phyloP scores from a whole-genome alignment of 805 yeast genomes.

The Yamadazyma paraphyllophila region DNA sequence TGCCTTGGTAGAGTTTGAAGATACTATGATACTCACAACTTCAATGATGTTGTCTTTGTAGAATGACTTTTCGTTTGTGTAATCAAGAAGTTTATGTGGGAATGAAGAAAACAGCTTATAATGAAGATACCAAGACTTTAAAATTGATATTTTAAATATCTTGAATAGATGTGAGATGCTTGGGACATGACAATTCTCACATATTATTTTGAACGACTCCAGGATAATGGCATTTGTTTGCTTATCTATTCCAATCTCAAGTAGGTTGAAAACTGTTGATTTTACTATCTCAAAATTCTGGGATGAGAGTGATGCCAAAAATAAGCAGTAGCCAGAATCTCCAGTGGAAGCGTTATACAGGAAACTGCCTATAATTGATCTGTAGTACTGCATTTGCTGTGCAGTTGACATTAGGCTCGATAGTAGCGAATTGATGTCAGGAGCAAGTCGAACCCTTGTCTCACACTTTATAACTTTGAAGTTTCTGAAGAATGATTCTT shows the following conservation, averaged over 20 bases:
- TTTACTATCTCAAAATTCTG: conserved; percentile 4
- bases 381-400: conserved; percentile 10
- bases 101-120: conserved; percentile 31
- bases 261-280: conserved; percentile 10
- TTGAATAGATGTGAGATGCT: neutral
- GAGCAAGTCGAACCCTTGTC: conserved; percentile 3
- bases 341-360: neutral
- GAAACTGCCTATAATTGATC: conserved; percentile 4
- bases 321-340: conserved; percentile 10
- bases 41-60: neutral
- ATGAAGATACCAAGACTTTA: conserved; percentile 44
- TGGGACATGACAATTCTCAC: neutral
- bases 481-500: neutral
- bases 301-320: conserved; percentile 8
- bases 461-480: conserved; percentile 7
- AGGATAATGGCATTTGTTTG: neutral
- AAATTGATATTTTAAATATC: conserved; percentile 26
- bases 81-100: conserved; percentile 43
- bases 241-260: conserved; percentile 7
- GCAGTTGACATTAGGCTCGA: neutral
- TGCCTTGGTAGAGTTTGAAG: neutral
- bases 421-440: conserved; percentile 8
- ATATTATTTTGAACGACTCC: conserved; percentile 1
- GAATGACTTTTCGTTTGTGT: conserved; percentile 9
- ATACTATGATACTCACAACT: conserved; percentile 1